phyloP scores from a whole-genome alignment of 129 eudicot genomes.

The Artemisia argyi region DNA sequence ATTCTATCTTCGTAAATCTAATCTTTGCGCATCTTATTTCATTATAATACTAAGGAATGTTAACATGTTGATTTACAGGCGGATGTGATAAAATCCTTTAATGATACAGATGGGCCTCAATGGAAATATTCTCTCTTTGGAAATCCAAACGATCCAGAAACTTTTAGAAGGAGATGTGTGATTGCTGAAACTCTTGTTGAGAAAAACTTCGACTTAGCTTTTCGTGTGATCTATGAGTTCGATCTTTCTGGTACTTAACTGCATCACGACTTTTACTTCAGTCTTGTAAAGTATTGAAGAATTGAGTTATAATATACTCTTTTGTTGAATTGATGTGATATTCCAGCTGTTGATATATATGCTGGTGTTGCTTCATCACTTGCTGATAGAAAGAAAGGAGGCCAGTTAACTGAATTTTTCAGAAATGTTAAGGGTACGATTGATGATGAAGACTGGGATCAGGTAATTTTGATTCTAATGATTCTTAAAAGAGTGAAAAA shows the following conservation, averaged over 20 bases:
- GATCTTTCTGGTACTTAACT: constrained; percentile 69
- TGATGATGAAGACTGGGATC: constrained; percentile 97
- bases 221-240: constrained; percentile 86
- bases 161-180: constrained; percentile 93
- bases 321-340: constrained; percentile 14
- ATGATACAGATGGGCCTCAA: constrained; percentile 88
- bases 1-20: background rate
- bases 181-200: constrained; percentile 95
- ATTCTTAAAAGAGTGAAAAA: background rate
- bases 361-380: constrained; percentile 99
- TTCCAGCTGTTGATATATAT: constrained; percentile 95
- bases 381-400: constrained; percentile 92
- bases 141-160: constrained; percentile 93
- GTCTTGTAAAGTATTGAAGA: constrained; percentile 10
- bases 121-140: constrained; percentile 98
- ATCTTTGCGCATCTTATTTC: constrained; percentile 1
- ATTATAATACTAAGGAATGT: background rate
- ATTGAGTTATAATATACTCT: constrained; percentile 17
- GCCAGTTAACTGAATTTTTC: constrained; percentile 90
- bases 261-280: background rate
- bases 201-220: constrained; percentile 92
- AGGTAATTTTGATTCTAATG: constrained; percentile 42
- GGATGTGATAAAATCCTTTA: constrained; percentile 84
- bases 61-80: constrained; percentile 45
- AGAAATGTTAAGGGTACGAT: constrained; percentile 92